Conservation (phyloP, 306 rosid species). For the Vicia faba region DNA sequence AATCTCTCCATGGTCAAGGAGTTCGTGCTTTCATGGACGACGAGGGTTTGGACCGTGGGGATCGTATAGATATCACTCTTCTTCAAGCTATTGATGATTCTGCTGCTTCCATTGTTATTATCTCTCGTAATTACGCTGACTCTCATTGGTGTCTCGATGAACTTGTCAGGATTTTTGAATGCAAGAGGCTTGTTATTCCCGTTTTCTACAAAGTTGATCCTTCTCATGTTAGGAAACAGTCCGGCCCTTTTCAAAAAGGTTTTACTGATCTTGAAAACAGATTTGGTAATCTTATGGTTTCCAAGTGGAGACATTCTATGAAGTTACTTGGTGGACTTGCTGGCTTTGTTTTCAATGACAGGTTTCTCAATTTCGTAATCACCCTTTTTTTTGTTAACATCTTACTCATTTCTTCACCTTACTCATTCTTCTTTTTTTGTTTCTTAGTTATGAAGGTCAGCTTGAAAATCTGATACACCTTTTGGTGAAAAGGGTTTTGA, state of each 20-base stretch:
- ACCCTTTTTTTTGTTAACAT: not conserved
- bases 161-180: constrained; percentile 35
- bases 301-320: constrained; percentile 37
- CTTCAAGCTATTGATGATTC: constrained; percentile 43
- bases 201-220: constrained; percentile 49
- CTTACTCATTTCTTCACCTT: no score
- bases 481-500: constrained; percentile 45
- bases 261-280: not conserved
- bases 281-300: not conserved
- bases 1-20: not conserved
- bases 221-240: constrained; percentile 28
- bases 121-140: constrained; percentile 41
- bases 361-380: not conserved
- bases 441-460: constrained; percentile 32
- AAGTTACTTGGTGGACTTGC: constrained; percentile 17
- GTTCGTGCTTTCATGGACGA: constrained; percentile 47
- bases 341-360: constrained; percentile 17
- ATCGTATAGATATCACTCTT: constrained; percentile 7
- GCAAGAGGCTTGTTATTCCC: constrained; percentile 34
- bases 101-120: constrained; percentile 44
- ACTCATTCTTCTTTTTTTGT: not conserved
- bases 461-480: constrained; percentile 22
- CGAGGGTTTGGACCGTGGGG: constrained; percentile 41
- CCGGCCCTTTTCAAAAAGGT: constrained; percentile 22
- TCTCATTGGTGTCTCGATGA: constrained; percentile 53